A percentile compares a stretch with the other conserved stretches of the same genome.
Evolutionary conservation across 1,284 basidiomycete species (phyloP).

Genomic region (Agaricales sp.): DNA sequence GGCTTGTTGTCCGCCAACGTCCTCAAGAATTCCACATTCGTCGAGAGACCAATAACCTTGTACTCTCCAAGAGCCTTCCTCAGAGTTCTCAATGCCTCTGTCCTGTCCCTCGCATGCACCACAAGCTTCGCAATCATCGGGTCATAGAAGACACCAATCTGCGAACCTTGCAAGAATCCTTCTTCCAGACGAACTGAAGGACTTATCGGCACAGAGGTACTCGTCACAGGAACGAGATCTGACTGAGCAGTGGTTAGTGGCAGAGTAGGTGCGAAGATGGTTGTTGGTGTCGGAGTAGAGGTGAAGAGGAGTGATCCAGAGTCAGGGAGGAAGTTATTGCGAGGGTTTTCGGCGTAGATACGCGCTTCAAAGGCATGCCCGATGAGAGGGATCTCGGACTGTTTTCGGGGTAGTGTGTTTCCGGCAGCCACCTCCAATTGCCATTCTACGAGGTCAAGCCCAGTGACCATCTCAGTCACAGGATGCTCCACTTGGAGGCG

Average conservation of each 20-base stretch:
- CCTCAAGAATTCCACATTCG: constrained; percentile 86
- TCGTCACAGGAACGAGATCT: constrained; percentile 22
- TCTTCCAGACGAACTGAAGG: constrained; percentile 83
- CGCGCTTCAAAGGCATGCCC: constrained; percentile 94
- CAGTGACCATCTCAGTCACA: constrained; percentile 92
- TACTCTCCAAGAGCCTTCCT: constrained; percentile 80
- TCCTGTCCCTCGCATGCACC: constrained; percentile 80
- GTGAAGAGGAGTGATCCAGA: constrained; percentile 78
- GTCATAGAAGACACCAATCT: constrained; percentile 90
- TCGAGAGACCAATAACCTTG: constrained; percentile 83
- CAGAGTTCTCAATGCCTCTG: constrained; percentile 75
- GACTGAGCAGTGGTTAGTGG: constrained; percentile 14
- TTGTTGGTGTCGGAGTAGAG: constrained; percentile 62
- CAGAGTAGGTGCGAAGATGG: constrained; percentile 40
- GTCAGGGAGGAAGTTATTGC: constrained; percentile 88
- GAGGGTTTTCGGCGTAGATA: constrained; percentile 96
- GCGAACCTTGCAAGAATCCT: constrained; percentile 78
- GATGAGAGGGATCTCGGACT: constrained; percentile 71
- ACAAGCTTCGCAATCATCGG: constrained; percentile 95
- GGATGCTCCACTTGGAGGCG: constrained; percentile 92
- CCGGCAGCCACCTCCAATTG: constrained; percentile 88
- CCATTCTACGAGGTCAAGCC: constrained; percentile 90
- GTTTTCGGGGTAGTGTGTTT: constrained; percentile 71
- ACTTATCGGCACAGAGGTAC: constrained; percentile 31
- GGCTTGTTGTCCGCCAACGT: constrained; percentile 66